Conservation (phyloP, 345 rosid genomes). For the Microthlaspi erraticum region DNA sequence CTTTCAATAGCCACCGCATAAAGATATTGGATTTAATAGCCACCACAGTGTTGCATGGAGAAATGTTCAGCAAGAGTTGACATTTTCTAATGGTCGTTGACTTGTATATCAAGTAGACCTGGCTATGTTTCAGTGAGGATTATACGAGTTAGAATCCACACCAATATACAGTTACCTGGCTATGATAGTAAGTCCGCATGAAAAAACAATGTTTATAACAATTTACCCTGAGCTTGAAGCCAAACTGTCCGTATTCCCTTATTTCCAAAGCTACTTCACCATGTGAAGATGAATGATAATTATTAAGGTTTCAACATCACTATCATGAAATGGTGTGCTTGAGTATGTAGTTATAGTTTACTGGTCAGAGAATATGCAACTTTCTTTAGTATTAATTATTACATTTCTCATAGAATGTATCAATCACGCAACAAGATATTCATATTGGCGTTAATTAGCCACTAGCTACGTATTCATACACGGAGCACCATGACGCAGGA, state of each 20-base stretch:
- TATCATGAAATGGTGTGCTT: not conserved
- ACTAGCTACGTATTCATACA: not conserved
- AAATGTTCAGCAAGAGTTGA: slow-evolving; percentile 28
- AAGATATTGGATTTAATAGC: not conserved
- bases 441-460: not conserved
- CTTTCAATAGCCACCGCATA: not conserved
- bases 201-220: not conserved
- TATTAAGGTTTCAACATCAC: not conserved
- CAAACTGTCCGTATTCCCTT: not conserved
- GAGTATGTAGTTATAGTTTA: not conserved
- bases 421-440: slow-evolving; percentile 22
- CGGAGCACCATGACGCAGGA: slow-evolving; percentile 8
- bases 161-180: not conserved
- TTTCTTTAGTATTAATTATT: slow-evolving; percentile 1
- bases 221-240: not conserved
- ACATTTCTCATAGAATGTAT: not conserved
- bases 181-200: too few relatives aligned
- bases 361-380: slow-evolving; percentile 16
- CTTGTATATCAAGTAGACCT: not conserved
- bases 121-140: slow-evolving; percentile 7
- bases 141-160: slow-evolving; percentile 8
- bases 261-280: not conserved
- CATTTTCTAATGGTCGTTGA: slow-evolving; percentile 14
- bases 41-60: slow-evolving; percentile 21
- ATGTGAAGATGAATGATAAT: not conserved